A percentile compares a stretch with the other conserved stretches of the same genome.
Evolutionary conservation across 176 grass and related monocot species (phyloP).

Genomic region (Zea luxurians): DNA sequence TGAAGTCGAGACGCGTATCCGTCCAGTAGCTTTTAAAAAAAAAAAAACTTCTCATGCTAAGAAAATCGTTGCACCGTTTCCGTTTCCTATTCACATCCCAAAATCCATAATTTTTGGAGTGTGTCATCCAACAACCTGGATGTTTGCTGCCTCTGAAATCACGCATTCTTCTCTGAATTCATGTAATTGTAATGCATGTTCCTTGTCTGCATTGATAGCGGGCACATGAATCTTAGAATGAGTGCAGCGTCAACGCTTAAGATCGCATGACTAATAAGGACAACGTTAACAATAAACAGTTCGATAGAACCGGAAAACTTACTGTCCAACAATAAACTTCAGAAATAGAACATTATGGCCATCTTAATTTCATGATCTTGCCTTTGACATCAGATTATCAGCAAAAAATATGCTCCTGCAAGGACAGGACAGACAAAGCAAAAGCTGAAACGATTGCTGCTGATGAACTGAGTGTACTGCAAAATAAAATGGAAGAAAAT

Average conservation of each 20-base stretch:
- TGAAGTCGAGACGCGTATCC: background rate
- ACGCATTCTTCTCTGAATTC: background rate
- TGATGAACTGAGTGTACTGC: constrained; percentile 52
- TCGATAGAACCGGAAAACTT: background rate
- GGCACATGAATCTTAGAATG: background rate
- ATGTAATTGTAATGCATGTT: background rate
- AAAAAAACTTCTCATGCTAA: too few species aligned
- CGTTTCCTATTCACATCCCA: too few species aligned
- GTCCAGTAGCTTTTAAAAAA: background rate
- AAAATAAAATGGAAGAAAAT: constrained; percentile 57
- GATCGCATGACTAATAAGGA: background rate
- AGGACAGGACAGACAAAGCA: constrained; percentile 48
- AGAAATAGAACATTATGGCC: background rate
- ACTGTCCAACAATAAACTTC: background rate
- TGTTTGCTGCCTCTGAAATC: background rate
- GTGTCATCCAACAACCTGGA: background rate
- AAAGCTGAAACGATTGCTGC: constrained; percentile 57
- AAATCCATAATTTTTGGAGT: too few species aligned
- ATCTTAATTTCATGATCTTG: constrained; percentile 23
- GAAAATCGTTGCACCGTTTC: too few species aligned
- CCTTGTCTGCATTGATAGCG: background rate
- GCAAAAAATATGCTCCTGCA: constrained; percentile 47
- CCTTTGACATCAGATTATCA: constrained; percentile 46
- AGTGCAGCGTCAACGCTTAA: background rate
- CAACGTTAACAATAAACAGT: background rate